Conservation (phyloP, 1,284 basidiomycete genomes). For the Porodaedalea pini region DNA sequence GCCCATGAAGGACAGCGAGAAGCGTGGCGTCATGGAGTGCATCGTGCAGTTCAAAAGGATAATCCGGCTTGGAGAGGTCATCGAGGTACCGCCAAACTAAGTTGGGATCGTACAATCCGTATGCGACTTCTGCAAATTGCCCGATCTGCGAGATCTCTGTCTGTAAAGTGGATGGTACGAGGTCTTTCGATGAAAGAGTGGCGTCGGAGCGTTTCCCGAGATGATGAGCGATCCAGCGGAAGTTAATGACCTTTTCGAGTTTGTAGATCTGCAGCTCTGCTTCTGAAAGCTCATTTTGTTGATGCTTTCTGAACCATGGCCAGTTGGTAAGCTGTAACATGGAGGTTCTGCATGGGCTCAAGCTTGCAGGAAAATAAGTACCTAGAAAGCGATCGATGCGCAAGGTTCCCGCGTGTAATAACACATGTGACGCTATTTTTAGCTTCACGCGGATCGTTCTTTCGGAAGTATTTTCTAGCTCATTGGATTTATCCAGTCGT, state of each 20-base stretch:
- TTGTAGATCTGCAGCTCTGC: slow-evolving; percentile 20
- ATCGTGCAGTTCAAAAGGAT: slow-evolving; percentile 22
- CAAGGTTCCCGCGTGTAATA: too few species aligned
- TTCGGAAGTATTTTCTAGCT: too few species aligned
- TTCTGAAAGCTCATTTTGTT: background rate
- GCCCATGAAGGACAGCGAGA: slow-evolving; percentile 15
- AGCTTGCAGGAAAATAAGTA: too few species aligned
- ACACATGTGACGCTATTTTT: too few species aligned
- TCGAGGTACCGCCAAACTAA: slow-evolving; percentile 17
- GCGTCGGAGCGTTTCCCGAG: background rate
- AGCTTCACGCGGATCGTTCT: too few species aligned
- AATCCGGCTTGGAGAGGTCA: slow-evolving; percentile 12
- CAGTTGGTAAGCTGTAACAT: background rate
- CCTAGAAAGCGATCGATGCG: too few species aligned
- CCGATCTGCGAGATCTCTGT: slow-evolving; percentile 19
- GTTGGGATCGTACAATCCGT: slow-evolving; percentile 14
- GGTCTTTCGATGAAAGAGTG: background rate
- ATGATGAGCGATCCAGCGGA: slow-evolving; percentile 22
- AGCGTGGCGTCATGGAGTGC: slow-evolving; percentile 2
- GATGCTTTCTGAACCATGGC: background rate
- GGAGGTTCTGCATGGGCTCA: background rate
- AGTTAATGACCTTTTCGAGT: slow-evolving; percentile 23
- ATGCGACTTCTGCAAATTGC: slow-evolving; percentile 23
- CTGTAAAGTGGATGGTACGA: background rate
- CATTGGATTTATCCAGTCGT: too few species aligned